Evolutionary conservation across 2,329 filamentous ascomycete species (phyloP), one percentile per base, ranked within the genome.

Genomic region (Aspergillus unguis): DNA sequence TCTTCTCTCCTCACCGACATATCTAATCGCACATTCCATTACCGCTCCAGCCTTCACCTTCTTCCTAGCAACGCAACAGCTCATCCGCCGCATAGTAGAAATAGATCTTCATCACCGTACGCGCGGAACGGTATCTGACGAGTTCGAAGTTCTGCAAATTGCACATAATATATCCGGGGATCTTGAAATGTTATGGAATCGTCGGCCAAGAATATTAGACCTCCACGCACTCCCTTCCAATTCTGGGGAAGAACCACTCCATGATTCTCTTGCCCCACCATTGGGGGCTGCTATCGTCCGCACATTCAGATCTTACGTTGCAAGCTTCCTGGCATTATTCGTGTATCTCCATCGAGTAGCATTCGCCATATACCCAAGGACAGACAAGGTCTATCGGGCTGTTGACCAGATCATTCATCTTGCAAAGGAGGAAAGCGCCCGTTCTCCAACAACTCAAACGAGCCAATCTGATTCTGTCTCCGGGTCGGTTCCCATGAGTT

Each of bases 41-140:
- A 61, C 63, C 2, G 61, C 62, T 6, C 66, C 68, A 2, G 67
- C 62, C 31, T 70, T 68, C 43, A 58, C 57, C n/a, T 71, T 71
- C 54, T 68, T 66, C 43, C 53, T 65, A 3, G 59, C 65, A 51
- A 63, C 68, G 4, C 68, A 70, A 45, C 68, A 71, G 50, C 57
- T 70, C 17, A 63, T 66, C 32, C 64, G 68, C 2, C 66, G 68
- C 2, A 71, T 71, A 8, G 61, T 71, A 35, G 58, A 56, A 37
- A 68, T 71, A 29, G 68, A 71, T 52, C 59, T 71, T 17, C 69
- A 72, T 49, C 69, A 72, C 51, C 69, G 69, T 55, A 69, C 62
- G 25, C 67, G 69, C 4, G 69, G 69, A 33, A 71, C 69, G 1
- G 62, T 71, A 10, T 64, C 60, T 31, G 69, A 72, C 50, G 69